Conservation (phyloP, 371 early-diverging fungal genomes). For the Nematocida ironsii region DNA sequence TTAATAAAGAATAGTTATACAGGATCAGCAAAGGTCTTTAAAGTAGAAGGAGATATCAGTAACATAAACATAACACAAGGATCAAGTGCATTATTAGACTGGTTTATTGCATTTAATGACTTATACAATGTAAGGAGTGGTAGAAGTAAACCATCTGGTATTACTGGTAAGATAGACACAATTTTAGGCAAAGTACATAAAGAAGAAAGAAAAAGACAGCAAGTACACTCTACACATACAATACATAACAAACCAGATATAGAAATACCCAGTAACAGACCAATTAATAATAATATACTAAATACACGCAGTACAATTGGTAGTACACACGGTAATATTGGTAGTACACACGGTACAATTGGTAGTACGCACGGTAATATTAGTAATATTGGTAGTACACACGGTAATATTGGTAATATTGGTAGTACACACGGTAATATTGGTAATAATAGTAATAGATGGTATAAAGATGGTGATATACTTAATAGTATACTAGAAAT, state of each 20-base stretch:
- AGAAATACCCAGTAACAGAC: background rate
- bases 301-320: background rate
- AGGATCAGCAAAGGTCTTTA: slow-evolving; percentile 66
- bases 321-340: too few relatives aligned
- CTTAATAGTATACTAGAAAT: slow-evolving; percentile 56
- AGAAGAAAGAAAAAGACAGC: slow-evolving; percentile 12
- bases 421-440: too few relatives aligned
- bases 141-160: slow-evolving; percentile 8
- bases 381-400: too few relatives aligned
- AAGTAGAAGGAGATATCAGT: slow-evolving; percentile 61
- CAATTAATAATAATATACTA: background rate
- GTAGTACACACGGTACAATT: too few relatives aligned
- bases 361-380: too few relatives aligned
- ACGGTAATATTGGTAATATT: too few relatives aligned
- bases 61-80: slow-evolving; percentile 49
- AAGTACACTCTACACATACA: background rate
- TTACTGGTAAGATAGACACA: slow-evolving; percentile 48
- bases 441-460: background rate
- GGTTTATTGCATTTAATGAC: slow-evolving; percentile 69
- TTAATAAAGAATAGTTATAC: slow-evolving; percentile 63
- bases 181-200: slow-evolving; percentile 23
- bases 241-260: background rate
- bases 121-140: slow-evolving; percentile 68
- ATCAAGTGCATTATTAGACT: slow-evolving; percentile 62
- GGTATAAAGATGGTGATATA: slow-evolving; percentile 31